These are phyloP conservation scores for Hordeum pubiflorum DNA, from an alignment of 202 grass and related monocot species.

Conservation along the genomic window DNA sequence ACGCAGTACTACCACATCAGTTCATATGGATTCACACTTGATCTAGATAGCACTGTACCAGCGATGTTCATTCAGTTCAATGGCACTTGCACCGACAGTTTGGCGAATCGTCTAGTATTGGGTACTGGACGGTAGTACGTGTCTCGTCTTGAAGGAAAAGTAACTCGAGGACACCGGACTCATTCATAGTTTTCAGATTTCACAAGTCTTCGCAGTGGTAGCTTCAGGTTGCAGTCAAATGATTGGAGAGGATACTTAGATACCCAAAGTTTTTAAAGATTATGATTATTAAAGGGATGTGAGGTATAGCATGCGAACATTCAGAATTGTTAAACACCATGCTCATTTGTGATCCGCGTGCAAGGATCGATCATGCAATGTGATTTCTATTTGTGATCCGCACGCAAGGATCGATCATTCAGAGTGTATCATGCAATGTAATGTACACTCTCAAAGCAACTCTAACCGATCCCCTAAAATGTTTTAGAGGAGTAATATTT, in stretches of 20 bases:
- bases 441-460: no score
- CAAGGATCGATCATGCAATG: no score
- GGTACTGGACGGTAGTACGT: neutral
- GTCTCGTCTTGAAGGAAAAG: neutral
- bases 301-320: no score
- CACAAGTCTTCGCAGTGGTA: neutral
- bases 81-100: neutral
- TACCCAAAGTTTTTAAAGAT: neutral
- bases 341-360: no score
- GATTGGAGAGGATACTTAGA: neutral
- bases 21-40: neutral
- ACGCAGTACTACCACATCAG: neutral
- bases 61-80: neutral
- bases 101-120: neutral
- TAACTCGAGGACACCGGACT: neutral
- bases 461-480: no score
- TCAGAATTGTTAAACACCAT: no score
- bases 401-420: no score
- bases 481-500: no score
- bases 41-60: neutral
- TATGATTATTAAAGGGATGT: no score
- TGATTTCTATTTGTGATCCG: no score
- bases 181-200: neutral
- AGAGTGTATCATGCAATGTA: no score
- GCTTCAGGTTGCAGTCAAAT: neutral